Conservation (phyloP, 2,329 filamentous ascomycete genomes). For the Aspergillus niger region DNA sequence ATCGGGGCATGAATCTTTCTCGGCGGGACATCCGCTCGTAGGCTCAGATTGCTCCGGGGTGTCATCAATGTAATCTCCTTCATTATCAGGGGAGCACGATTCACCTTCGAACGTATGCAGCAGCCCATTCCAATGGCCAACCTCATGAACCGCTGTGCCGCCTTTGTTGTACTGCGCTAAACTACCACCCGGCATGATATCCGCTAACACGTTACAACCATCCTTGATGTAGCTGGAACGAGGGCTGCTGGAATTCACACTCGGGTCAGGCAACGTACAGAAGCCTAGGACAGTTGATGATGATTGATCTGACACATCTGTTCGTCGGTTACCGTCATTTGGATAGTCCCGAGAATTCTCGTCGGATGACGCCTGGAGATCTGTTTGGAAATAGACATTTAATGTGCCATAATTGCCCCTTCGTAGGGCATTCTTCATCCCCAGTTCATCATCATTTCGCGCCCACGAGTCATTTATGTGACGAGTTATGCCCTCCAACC, state of each 20-base stretch:
- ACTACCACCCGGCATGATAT: slow-evolving; percentile 57
- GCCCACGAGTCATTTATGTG: slow-evolving; percentile 60
- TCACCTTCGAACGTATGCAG: slow-evolving; percentile 49
- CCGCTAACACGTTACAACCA: slow-evolving; percentile 60
- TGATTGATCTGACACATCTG: slow-evolving; percentile 17
- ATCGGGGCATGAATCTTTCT: slow-evolving; percentile 54
- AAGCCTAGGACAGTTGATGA: slow-evolving; percentile 52
- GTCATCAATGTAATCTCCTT: slow-evolving; percentile 48
- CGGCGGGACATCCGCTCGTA: slow-evolving; percentile 58
- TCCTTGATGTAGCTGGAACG: slow-evolving; percentile 51
- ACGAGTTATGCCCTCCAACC: slow-evolving; percentile 51
- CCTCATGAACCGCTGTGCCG: slow-evolving; percentile 50
- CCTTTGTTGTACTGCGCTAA: slow-evolving; percentile 53
- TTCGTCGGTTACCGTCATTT: slow-evolving; percentile 30
- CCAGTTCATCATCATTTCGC: slow-evolving; percentile 49
- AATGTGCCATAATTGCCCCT: slow-evolving; percentile 56
- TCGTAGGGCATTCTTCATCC: slow-evolving; percentile 57
- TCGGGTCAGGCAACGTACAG: slow-evolving; percentile 53
- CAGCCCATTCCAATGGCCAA: slow-evolving; percentile 52
- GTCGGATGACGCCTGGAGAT: slow-evolving; percentile 43
- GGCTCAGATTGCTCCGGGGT: slow-evolving; percentile 55
- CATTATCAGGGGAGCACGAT: slow-evolving; percentile 35
- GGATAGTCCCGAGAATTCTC: slow-evolving; percentile 24
- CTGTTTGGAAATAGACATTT: slow-evolving; percentile 63
- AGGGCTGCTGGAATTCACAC: slow-evolving; percentile 40